These are phyloP conservation scores for Malus hybrid DNA, from an alignment of 331 rosid species.

Conservation along the genomic window DNA sequence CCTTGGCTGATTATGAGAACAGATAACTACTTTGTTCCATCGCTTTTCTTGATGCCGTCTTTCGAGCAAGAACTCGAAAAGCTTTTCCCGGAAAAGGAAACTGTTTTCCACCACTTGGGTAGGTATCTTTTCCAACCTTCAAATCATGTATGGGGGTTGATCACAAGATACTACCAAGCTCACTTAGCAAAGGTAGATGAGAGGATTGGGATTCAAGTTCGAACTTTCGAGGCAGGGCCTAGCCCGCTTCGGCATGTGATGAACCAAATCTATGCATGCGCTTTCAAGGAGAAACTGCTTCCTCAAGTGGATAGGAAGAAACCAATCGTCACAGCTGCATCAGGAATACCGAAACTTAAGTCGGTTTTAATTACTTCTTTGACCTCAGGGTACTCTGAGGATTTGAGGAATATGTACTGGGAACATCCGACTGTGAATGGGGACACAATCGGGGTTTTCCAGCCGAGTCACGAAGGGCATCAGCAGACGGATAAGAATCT, in stretches of 20 bases:
- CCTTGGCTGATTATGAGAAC: slow-evolving; percentile 51
- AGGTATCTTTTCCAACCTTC: slow-evolving; percentile 58
- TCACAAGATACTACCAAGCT: slow-evolving; percentile 44
- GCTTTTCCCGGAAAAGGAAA: slow-evolving; percentile 45
- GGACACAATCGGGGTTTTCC: slow-evolving; percentile 32
- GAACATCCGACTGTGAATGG: slow-evolving; percentile 39
- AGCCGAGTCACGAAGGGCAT: slow-evolving; percentile 54
- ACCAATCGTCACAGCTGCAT: slow-evolving; percentile 1
- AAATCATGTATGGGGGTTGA: slow-evolving; percentile 55
- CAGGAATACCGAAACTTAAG: slow-evolving; percentile 25
- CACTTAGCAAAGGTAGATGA: slow-evolving; percentile 50
- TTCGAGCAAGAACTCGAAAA: slow-evolving; percentile 42
- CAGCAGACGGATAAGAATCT: slow-evolving; percentile 38
- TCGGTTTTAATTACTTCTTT: slow-evolving; percentile 50
- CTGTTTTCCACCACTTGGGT: slow-evolving; percentile 51
- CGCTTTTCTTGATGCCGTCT: slow-evolving; percentile 54
- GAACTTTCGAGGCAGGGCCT: slow-evolving; percentile 33
- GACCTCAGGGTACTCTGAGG: slow-evolving; percentile 42
- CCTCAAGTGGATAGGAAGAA: slow-evolving; percentile 33
- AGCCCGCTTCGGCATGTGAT: slow-evolving; percentile 44
- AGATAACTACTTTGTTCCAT: slow-evolving; percentile 54
- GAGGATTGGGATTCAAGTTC: slow-evolving; percentile 53
- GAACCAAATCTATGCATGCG: slow-evolving; percentile 55
- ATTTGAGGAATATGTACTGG: slow-evolving; percentile 40
- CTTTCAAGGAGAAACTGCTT: slow-evolving; percentile 37